Percentiles rank a stretch among this genome's conserved stretches.
These are phyloP conservation scores for Cryomyces antarcticus DNA, from an alignment of 495 filamentous ascomycete species.

Conservation along the genomic window DNA sequence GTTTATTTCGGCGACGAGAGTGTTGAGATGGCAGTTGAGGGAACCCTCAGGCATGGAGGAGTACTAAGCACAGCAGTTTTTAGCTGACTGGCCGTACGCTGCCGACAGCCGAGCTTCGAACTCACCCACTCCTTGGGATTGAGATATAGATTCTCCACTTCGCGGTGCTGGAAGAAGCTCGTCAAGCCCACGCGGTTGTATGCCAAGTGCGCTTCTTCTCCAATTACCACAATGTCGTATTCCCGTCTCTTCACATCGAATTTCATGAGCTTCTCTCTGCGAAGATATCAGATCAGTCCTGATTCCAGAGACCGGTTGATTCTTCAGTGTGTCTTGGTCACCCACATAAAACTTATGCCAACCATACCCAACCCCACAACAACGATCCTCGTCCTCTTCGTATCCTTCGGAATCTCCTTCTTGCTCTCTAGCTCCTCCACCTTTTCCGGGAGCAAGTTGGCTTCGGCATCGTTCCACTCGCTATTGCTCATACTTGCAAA, in stretches of 20 bases:
- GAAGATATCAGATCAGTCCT: not conserved
- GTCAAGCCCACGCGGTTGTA: slow-evolving; percentile 96
- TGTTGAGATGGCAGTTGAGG: slow-evolving; percentile 71
- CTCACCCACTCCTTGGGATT: slow-evolving; percentile 79
- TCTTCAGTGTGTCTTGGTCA: not conserved
- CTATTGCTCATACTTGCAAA: slow-evolving; percentile 9
- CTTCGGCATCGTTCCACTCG: slow-evolving; percentile 17
- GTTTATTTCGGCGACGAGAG: slow-evolving; percentile 52
- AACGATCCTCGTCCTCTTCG: slow-evolving; percentile 46
- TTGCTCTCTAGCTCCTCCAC: slow-evolving; percentile 6
- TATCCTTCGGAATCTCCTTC: slow-evolving; percentile 10
- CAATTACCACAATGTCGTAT: slow-evolving; percentile 78
- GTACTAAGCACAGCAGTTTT: slow-evolving; percentile 22
- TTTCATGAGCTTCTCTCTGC: slow-evolving; percentile 76
- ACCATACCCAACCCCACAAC: slow-evolving; percentile 93
- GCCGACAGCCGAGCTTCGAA: not conserved
- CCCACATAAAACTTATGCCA: slow-evolving; percentile 81
- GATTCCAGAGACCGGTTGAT: not conserved
- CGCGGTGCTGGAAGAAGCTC: slow-evolving; percentile 77
- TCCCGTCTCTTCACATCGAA: slow-evolving; percentile 55
- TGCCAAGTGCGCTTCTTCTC: slow-evolving; percentile 78
- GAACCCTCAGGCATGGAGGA: slow-evolving; percentile 37
- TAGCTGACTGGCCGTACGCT: not conserved
- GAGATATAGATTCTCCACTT: slow-evolving; percentile 77
- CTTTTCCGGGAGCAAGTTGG: slow-evolving; percentile 14